Conservation (phyloP, 2,329 filamentous ascomycete genomes). For the Aaosphaeria arxii region DNA sequence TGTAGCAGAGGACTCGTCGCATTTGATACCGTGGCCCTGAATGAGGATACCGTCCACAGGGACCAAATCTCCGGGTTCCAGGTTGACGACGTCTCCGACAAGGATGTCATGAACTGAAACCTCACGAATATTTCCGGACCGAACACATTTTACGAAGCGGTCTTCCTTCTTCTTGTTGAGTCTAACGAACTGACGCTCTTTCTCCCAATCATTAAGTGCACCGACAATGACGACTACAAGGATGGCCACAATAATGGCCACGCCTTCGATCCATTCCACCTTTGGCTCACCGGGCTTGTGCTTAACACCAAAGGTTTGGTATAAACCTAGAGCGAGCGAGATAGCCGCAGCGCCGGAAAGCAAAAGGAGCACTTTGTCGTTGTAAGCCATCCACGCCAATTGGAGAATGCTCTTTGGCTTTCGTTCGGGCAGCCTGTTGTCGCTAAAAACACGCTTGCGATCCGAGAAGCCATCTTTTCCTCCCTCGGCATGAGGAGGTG, state of each 20-base stretch:
- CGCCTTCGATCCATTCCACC: slow-evolving; percentile 79
- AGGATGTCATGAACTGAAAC: slow-evolving; percentile 69
- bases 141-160: slow-evolving; percentile 68
- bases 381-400: slow-evolving; percentile 78
- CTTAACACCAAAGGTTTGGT: slow-evolving; percentile 62
- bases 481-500: slow-evolving; percentile 21
- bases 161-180: slow-evolving; percentile 79
- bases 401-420: slow-evolving; percentile 68
- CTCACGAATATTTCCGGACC: slow-evolving; percentile 69
- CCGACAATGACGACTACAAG: slow-evolving; percentile 73
- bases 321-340: slow-evolving; percentile 71
- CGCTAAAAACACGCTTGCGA: slow-evolving; percentile 66
- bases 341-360: slow-evolving; percentile 70
- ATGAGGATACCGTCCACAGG: slow-evolving; percentile 72
- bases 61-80: slow-evolving; percentile 71
- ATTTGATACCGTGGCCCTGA: slow-evolving; percentile 65
- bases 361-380: slow-evolving; percentile 75
- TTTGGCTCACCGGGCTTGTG: slow-evolving; percentile 52
- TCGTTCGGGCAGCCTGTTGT: slow-evolving; percentile 67
- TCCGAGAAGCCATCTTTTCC: slow-evolving; percentile 51
- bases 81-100: slow-evolving; percentile 69
- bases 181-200: slow-evolving; percentile 77
- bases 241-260: slow-evolving; percentile 75
- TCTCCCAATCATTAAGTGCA: slow-evolving; percentile 79
- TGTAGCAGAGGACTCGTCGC: slow-evolving; percentile 72